A percentile compares a stretch with the other conserved stretches of the same genome.
These are phyloP conservation scores for Trichoderma pleuroti DNA, from an alignment of 2,329 filamentous ascomycete genomes.

Conservation along the genomic window DNA sequence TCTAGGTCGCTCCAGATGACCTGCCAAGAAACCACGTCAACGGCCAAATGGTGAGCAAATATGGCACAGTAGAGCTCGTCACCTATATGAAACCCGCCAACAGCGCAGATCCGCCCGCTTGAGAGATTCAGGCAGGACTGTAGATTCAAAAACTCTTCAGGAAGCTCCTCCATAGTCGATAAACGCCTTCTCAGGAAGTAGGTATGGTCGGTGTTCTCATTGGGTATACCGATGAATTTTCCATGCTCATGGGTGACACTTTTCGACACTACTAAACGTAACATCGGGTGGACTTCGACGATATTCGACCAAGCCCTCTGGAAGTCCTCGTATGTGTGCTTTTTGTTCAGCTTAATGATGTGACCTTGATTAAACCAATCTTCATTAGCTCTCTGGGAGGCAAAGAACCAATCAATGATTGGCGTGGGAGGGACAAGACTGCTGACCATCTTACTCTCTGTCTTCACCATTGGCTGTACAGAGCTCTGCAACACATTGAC, in stretches of 20 bases:
- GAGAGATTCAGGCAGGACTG: background rate
- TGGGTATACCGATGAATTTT: background rate
- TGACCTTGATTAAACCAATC: background rate
- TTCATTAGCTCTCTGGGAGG: background rate
- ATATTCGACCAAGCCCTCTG: background rate
- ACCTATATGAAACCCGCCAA: background rate
- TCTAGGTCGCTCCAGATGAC: background rate
- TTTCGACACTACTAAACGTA: background rate
- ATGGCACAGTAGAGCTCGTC: background rate
- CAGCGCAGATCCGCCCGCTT: background rate
- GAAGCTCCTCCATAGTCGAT: background rate
- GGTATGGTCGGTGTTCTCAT: background rate
- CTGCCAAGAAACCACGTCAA: background rate
- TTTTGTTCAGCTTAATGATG: background rate
- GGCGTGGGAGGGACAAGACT: background rate
- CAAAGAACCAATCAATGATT: background rate
- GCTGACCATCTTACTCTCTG: background rate
- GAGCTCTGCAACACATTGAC: background rate
- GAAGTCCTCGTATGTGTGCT: background rate
- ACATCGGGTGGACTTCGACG: background rate
- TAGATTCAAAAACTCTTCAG: background rate
- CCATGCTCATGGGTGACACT: background rate
- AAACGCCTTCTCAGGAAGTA: background rate
- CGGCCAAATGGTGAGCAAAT: background rate
- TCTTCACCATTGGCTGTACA: background rate